Base-by-base conservation (phyloP, 768 basidiomycete genomes). In the Rhodotorula babjevae region DNA sequence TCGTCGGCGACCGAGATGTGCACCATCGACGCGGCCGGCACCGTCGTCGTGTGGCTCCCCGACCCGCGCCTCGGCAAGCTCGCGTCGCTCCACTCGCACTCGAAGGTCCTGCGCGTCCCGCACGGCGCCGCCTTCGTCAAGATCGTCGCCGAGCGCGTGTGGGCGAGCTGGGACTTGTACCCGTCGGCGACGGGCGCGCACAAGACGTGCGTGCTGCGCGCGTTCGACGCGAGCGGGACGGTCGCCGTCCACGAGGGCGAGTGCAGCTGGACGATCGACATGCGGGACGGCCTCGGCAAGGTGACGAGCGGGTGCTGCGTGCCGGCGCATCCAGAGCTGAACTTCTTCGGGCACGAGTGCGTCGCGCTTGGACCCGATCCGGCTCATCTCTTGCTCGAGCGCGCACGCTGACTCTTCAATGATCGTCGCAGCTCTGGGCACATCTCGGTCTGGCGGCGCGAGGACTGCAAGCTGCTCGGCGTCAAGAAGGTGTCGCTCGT, bases 271-370 rank as follows among this genome's bases (percentile, higher is more conserved):
- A 27, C 8, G 18, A 2, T 33, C 5, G 15, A 6, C 14, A 23
- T 42, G 42, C 9, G 7, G 15, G 27, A 25, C 16, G 15, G 14
- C 14, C 56, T 69, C 6, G 68, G 68, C 23, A 40, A 6, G 8
- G 36, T 69, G 10, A 64, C 59, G 3, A 58, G 52, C 23, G 66
- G 53, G 0, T 67, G 61, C 23, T 18, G 62, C 5, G 63, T 74
- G 2, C 69, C 73, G 10, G 49, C 59, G 0, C 61, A 61, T 14
- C 73, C 50, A 0, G 33, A 61, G 0, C 19, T 33, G 12, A 23
- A 53, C 27, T 74, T 70, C 52, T 15, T 70, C 44, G 73, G 73
- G 4, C 66, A 74, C 36, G 53, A n/a, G 73, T 71, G 18, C 23
- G 66, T 61, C 9, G 16, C 44, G 14, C 23, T 49, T 40, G 8